A percentile compares a stretch with the other conserved stretches of the same genome.
Conservation (phyloP, 2,329 filamentous ascomycete species). For the Raffaelea arxii region DNA sequence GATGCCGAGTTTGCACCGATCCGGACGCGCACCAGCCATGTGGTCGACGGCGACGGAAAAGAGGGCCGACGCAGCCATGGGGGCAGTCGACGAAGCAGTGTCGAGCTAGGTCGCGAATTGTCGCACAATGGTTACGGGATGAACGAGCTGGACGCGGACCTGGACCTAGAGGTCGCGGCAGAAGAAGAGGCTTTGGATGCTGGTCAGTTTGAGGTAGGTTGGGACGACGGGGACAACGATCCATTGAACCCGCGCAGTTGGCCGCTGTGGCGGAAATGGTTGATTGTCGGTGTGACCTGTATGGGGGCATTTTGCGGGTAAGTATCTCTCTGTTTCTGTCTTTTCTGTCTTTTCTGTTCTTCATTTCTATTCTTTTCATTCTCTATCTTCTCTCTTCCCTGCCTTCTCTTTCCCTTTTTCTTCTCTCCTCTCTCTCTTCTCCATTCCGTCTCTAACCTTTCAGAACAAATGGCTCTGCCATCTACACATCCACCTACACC, state of each 20-base stretch:
- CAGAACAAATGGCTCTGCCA: no score
- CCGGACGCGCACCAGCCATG: not conserved
- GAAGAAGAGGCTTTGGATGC: not conserved
- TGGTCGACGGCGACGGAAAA: not conserved
- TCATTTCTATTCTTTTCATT: no score
- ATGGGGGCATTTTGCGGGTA: not conserved
- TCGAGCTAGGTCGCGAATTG: not conserved
- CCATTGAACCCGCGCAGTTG: no score
- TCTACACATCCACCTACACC: conserved; percentile 75
- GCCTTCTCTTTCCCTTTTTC: not conserved
- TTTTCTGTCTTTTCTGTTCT: no score
- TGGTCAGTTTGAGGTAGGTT: conserved; percentile 66
- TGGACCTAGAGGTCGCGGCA: not conserved
- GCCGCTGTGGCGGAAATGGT: not conserved
- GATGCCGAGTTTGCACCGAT: not conserved
- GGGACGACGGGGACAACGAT: no score
- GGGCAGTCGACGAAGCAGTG: not conserved
- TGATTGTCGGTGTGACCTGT: no score
- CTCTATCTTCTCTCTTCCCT: not conserved
- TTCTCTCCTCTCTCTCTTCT: not conserved
- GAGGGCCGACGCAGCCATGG: not conserved
- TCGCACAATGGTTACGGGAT: not conserved
- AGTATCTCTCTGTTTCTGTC: no score
- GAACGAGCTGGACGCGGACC: not conserved
- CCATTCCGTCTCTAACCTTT: no score